A percentile compares a stretch with the other conserved stretches of the same genome.
These are phyloP conservation scores for Zygoascus flipseniorum DNA, from an alignment of 805 yeast genomes.

Conservation along the genomic window DNA sequence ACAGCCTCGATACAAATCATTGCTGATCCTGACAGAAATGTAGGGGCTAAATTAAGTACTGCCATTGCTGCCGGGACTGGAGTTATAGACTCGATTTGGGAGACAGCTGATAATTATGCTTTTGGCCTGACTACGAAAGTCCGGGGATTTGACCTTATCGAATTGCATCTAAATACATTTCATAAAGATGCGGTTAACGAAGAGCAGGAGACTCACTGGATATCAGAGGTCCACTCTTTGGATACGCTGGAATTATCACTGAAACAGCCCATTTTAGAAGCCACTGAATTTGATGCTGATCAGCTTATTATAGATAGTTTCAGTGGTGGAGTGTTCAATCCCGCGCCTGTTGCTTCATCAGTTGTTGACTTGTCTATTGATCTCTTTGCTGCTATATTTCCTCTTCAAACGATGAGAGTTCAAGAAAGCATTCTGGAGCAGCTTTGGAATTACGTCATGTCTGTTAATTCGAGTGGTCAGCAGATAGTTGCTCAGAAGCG, in stretches of 20 bases:
- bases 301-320: slow-evolving; percentile 10
- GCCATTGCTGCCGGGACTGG: slow-evolving; percentile 25
- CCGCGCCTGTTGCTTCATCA: slow-evolving; percentile 34
- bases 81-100: slow-evolving; percentile 27
- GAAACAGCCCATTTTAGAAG: slow-evolving; percentile 18
- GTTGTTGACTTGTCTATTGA: slow-evolving; percentile 74
- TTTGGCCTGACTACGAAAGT: slow-evolving; percentile 36
- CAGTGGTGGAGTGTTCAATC: neutral
- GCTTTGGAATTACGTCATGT: slow-evolving; percentile 44
- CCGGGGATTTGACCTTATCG: slow-evolving; percentile 15
- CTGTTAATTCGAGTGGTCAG: slow-evolving; percentile 5
- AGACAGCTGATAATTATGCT: slow-evolving; percentile 31
- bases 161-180: slow-evolving; percentile 8
- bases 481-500: slow-evolving; percentile 15
- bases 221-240: slow-evolving; percentile 14
- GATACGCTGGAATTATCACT: slow-evolving; percentile 17
- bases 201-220: slow-evolving; percentile 18
- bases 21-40: slow-evolving; percentile 26
- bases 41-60: slow-evolving; percentile 21
- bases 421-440: slow-evolving; percentile 85
- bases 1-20: slow-evolving; percentile 25
- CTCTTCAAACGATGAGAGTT: slow-evolving; percentile 63
- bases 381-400: slow-evolving; percentile 62
- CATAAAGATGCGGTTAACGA: slow-evolving; percentile 7
- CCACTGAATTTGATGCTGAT: slow-evolving; percentile 21